These are phyloP conservation scores for Helicocarpus griseus DNA, from an alignment of 2,329 filamentous ascomycete species.

Conservation along the genomic window DNA sequence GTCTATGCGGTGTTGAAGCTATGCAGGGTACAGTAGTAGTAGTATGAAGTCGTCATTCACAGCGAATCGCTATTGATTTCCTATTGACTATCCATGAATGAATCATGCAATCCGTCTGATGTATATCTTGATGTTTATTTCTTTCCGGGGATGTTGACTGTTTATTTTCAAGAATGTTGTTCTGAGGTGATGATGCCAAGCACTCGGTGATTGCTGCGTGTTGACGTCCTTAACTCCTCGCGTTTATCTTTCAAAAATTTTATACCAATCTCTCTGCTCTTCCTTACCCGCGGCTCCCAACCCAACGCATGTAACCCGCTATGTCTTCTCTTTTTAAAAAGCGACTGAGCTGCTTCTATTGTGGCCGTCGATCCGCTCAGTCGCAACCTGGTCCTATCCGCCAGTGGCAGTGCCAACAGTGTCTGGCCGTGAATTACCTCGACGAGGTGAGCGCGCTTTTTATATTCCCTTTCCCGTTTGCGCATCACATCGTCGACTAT, in stretches of 20 bases:
- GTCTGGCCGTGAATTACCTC: constrained; percentile 80
- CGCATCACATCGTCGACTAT: constrained; percentile 12
- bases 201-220: constrained; percentile 2
- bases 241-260: constrained; percentile 1
- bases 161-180: not conserved
- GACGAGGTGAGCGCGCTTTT: constrained; percentile 56
- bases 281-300: not conserved
- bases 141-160: not conserved
- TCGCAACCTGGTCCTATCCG: constrained; percentile 48
- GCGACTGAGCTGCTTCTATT: constrained; percentile 70
- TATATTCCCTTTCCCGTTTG: not conserved
- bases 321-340: constrained; percentile 36
- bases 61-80: not conserved
- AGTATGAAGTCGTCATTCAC: too few species aligned
- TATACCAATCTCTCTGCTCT: not conserved
- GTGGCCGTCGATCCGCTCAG: constrained; percentile 57
- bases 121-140: not conserved
- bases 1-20: not conserved
- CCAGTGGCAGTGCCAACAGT: constrained; percentile 65
- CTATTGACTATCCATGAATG: not conserved
- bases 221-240: constrained; percentile 3
- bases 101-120: not conserved
- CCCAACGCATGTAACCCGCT: constrained; percentile 8
- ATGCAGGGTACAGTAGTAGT: too few species aligned
- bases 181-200: not conserved